Evolutionary conservation across 306 rosid genomes (phyloP).

Genomic region (Purshia tridentata): DNA sequence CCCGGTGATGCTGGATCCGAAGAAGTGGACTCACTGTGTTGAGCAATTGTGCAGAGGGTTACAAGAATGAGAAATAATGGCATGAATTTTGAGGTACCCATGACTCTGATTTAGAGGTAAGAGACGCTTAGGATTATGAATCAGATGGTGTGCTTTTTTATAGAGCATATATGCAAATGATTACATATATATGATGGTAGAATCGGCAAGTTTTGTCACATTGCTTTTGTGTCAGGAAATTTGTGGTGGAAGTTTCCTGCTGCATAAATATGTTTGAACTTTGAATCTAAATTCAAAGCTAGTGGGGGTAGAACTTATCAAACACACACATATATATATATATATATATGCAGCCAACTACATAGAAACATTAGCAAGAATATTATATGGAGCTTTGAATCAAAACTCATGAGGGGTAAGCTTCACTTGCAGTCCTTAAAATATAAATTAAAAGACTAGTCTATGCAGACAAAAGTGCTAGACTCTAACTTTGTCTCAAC

Average conservation of each 20-base stretch:
- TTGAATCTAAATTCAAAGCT: neutral
- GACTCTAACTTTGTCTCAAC: neutral
- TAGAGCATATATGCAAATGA: neutral
- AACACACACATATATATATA: neutral
- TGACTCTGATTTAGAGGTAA: neutral
- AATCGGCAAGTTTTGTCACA: neutral
- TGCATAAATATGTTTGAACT: neutral
- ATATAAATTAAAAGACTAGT: too few relatives aligned
- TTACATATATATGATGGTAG: neutral
- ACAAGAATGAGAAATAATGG: neutral
- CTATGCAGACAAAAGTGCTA: neutral
- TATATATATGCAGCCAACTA: slow-evolving; percentile 15
- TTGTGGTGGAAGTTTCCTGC: slow-evolving; percentile 3
- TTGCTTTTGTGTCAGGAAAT: neutral
- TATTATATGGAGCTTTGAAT: too few relatives aligned
- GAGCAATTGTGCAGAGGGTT: neutral
- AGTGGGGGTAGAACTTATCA: slow-evolving; percentile 10
- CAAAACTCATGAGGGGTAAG: too few relatives aligned
- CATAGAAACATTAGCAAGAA: neutral
- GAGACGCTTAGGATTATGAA: neutral
- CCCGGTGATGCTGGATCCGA: too few relatives aligned
- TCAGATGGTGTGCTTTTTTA: neutral
- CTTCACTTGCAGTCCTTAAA: too few relatives aligned
- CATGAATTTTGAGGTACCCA: slow-evolving; percentile 4
- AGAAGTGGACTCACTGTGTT: too few relatives aligned